These are phyloP conservation scores for Dalbergia oliveri DNA, from an alignment of 306 rosid genomes.

Conservation along the genomic window DNA sequence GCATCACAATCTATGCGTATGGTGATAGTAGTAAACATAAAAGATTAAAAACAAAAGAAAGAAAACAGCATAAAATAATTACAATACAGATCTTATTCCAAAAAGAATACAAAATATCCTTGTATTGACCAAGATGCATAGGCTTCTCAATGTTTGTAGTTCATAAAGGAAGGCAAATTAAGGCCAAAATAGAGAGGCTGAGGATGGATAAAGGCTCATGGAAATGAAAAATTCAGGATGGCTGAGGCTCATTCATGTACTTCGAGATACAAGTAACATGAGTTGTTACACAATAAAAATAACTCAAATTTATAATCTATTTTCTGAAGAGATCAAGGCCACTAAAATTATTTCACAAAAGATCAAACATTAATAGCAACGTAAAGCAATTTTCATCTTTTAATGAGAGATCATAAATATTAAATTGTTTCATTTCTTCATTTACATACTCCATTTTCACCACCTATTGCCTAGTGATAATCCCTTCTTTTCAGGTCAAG, in stretches of 20 bases:
- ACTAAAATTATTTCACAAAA: too few relatives aligned
- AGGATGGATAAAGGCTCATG: not conserved
- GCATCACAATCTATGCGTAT: not conserved
- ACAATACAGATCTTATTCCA: not conserved
- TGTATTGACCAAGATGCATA: slow-evolving; percentile 15
- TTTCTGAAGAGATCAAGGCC: slow-evolving; percentile 1
- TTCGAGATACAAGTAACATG: not conserved
- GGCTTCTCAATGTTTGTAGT: slow-evolving; percentile 2
- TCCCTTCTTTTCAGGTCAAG: slow-evolving; percentile 23
- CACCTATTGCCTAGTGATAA: not conserved
- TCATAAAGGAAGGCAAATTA: not conserved
- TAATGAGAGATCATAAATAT: too few relatives aligned
- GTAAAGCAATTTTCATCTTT: too few relatives aligned
- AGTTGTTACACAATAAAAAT: slow-evolving; percentile 3
- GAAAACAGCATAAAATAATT: slow-evolving; percentile 1
- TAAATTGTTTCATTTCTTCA: too few relatives aligned
- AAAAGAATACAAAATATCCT: not conserved
- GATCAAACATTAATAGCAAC: too few relatives aligned
- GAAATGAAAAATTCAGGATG: not conserved
- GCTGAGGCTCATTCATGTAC: slow-evolving; percentile 22
- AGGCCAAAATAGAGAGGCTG: not conserved
- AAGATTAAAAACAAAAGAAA: not conserved
- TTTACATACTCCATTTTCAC: too few relatives aligned
- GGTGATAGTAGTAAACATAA: not conserved
- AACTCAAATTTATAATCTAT: not conserved